Percentiles rank a stretch among this genome's conserved stretches.
Evolutionary conservation across 1,284 basidiomycete species (phyloP).

Genomic region (Cryptococcus deneoformans): DNA sequence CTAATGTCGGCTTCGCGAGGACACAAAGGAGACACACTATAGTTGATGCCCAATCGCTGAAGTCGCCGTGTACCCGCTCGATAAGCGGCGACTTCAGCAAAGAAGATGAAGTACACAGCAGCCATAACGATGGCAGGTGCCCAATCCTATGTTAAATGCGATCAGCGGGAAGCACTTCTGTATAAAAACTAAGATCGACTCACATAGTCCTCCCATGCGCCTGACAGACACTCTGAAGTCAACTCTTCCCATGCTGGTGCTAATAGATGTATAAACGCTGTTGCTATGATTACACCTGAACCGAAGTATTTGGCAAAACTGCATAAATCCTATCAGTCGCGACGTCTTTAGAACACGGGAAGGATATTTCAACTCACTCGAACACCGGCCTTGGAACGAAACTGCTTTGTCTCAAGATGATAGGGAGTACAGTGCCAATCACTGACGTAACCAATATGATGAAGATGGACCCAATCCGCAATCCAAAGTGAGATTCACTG

Average conservation of each 20-base stretch:
- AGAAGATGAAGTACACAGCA: conserved; percentile 78
- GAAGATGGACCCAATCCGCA: conserved; percentile 84
- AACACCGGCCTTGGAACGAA: conserved; percentile 66
- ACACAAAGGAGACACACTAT: conserved; percentile 21
- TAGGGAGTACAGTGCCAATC: conserved; percentile 76
- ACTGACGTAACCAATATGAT: conserved; percentile 70
- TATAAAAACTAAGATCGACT: conserved; percentile 32
- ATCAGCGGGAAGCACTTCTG: no score
- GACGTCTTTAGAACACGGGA: background rate
- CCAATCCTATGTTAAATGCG: conserved; percentile 59
- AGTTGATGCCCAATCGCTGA: conserved; percentile 34
- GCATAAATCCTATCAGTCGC: background rate
- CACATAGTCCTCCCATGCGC: conserved; percentile 69
- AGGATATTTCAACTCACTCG: conserved; percentile 57
- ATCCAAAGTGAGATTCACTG: conserved; percentile 21
- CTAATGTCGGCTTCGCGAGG: background rate
- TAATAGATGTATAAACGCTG: conserved; percentile 84
- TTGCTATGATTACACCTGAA: conserved; percentile 90
- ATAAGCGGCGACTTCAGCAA: conserved; percentile 80
- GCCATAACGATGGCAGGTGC: conserved; percentile 74
- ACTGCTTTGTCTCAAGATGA: conserved; percentile 63
- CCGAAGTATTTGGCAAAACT: conserved; percentile 87
- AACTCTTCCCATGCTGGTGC: conserved; percentile 73
- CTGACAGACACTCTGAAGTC: conserved; percentile 65
- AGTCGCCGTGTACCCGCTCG: conserved; percentile 53